Evolutionary conservation across 2,329 filamentous ascomycete species (phyloP), one percentile per base, ranked within the genome.

Genomic region (Mariannaea elegans): DNA sequence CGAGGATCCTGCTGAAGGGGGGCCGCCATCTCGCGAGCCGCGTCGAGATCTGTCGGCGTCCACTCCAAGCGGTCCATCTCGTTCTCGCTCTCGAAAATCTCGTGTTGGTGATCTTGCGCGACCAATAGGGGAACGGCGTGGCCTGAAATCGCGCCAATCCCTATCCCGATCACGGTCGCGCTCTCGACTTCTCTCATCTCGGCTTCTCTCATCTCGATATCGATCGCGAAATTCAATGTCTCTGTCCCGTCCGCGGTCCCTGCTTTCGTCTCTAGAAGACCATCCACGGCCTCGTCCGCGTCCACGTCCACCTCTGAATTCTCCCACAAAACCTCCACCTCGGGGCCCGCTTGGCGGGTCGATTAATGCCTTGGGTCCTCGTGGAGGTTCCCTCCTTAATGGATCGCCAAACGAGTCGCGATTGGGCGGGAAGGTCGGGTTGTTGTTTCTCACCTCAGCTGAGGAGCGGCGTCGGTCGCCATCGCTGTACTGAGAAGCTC

Each of bases 301-400:
- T 6, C 78, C 77, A 12, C 78, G 73, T 41, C 77, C 73, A 57
- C 81, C 82, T 63, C 86, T 81, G 67, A 88, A 89, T 51, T 92
- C 90, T 21, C 86, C 83, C 3, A 80, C 79, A 71, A 89, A 91
- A 8, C 86, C 87, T 57, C 88, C 84, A 41, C 89, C 89, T 57
- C 91, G 84, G 13, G 88, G 89, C 27, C 87, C 88, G 64, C 84
- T 86, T n/a, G 87, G 84, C 27, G 86, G 78, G 61, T 94, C 91
- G 60, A 90, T 84, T 57, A 93, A 80, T 4, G 91, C 92, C 75
- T 94, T 93, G 10, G 93, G 93, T 0, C 91, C 93, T 56, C 93
- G 85, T 3, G 93, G 93, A 2, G 91, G 89, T 64, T 96, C 92
- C 65, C 90, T 84, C 27, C 80, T 74, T 73, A 83, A 64, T 66